Conservation (phyloP, 2,329 filamentous ascomycete species). For the Zelopaecilomyces penicillatus region DNA sequence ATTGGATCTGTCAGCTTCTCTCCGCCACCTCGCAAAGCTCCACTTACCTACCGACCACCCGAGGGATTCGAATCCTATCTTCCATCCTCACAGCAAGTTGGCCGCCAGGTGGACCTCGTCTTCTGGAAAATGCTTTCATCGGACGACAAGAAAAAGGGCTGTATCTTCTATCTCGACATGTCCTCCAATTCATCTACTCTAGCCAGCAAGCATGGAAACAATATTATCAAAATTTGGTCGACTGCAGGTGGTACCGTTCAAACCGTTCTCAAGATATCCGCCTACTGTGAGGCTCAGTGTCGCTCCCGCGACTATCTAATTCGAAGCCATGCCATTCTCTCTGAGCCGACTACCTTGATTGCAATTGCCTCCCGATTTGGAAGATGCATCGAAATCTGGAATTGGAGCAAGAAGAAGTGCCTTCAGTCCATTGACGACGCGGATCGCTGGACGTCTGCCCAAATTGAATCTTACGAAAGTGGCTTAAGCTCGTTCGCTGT, state of each 20-base stretch:
- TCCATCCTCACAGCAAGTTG: neutral
- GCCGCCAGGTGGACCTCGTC: conserved; percentile 9
- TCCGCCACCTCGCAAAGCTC: conserved; percentile 5
- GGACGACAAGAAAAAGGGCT: conserved; percentile 22
- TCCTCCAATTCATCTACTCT: conserved; percentile 24
- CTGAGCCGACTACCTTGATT: conserved; percentile 28
- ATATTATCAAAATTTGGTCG: conserved; percentile 86
- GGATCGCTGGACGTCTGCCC: conserved; percentile 30
- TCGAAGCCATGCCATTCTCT: conserved; percentile 34
- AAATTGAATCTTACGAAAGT: conserved; percentile 26
- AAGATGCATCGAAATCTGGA: conserved; percentile 30
- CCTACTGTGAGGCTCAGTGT: conserved; percentile 29
- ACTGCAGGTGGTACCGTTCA: conserved; percentile 71
- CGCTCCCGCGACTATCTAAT: conserved; percentile 34
- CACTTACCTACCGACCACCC: conserved; percentile 1
- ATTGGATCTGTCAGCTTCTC: conserved; percentile 7
- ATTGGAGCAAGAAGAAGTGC: conserved; percentile 31
- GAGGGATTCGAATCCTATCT: conserved; percentile 1
- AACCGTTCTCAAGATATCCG: conserved; percentile 28
- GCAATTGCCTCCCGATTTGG: conserved; percentile 32
- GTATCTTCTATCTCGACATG: conserved; percentile 28
- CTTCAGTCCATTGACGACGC: conserved; percentile 29
- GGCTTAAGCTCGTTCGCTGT: conserved; percentile 26
- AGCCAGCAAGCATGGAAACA: conserved; percentile 41
- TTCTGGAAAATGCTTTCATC: conserved; percentile 17